phyloP scores from a whole-genome alignment of 352 stramenopile species.

The Hyaloperonospora brassicae region DNA sequence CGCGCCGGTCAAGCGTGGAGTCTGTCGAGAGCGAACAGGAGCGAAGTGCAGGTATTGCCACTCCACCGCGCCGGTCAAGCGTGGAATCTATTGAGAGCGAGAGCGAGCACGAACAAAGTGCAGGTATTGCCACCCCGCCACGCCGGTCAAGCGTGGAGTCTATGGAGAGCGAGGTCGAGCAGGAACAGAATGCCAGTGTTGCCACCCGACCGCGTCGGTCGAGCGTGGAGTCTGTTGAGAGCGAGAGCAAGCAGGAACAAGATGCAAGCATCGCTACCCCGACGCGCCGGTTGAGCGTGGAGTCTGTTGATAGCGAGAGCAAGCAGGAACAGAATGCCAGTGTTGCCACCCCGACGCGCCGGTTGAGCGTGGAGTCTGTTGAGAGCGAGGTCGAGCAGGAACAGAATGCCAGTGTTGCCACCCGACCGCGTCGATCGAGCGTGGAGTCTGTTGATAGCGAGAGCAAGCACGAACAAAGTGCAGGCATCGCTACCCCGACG shows the following conservation, averaged over 20 bases:
- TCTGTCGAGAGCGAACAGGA: no score
- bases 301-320: not conserved
- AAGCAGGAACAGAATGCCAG: constrained; percentile 18
- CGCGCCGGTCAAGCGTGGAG: no score
- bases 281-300: not conserved
- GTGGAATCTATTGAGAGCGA: no score
- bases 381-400: not conserved
- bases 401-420: not conserved
- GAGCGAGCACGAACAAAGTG: no score
- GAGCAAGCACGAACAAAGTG: not conserved
- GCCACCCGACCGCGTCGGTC: constrained; percentile 3
- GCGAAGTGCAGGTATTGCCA: no score
- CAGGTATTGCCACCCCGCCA: no score
- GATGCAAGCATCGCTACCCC: constrained; percentile 5
- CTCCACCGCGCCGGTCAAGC: no score
- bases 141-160: no score
- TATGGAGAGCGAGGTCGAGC: not conserved
- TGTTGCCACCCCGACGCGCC: constrained; percentile 4
- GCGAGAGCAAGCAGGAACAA: constrained; percentile 7
- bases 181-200: constrained; percentile 5
- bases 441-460: constrained; percentile 1
- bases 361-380: constrained; percentile 8
- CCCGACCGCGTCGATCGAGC: not conserved
- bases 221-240: constrained; percentile 6
- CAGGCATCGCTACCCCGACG: constrained; percentile 1